Conservation (phyloP, 2,329 filamentous ascomycete genomes). For the Eutypa lata region DNA sequence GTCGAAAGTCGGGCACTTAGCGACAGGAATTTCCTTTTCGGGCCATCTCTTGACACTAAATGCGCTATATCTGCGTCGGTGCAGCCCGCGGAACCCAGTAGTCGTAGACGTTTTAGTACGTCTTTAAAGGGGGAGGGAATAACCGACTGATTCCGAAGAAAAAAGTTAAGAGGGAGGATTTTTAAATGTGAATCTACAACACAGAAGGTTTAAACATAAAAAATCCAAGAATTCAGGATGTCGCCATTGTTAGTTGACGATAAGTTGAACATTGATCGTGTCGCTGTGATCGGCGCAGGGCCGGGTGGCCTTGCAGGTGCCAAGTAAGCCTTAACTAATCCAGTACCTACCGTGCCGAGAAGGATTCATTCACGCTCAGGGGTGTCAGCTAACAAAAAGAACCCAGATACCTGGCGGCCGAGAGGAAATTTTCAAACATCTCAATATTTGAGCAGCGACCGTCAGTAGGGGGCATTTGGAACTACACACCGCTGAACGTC, state of each 20-base stretch:
- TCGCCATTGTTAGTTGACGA: conserved; percentile 13
- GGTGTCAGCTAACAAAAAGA: not conserved
- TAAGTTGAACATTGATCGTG: conserved; percentile 35
- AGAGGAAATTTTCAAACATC: conserved; percentile 59
- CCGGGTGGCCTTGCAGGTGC: conserved; percentile 64
- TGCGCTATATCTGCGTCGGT: not conserved
- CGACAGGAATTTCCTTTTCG: not conserved
- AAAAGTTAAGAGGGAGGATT: too few relatives aligned
- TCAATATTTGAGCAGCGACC: conserved; percentile 68
- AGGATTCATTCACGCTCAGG: not conserved
- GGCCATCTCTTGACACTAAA: not conserved
- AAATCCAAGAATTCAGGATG: conserved; percentile 7
- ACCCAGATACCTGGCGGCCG: conserved; percentile 65
- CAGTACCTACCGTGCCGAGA: not conserved
- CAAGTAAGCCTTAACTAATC: conserved; percentile 23
- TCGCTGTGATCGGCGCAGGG: conserved; percentile 72
- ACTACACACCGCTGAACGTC: conserved; percentile 45
- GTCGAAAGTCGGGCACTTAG: not conserved
- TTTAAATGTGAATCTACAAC: too few relatives aligned
- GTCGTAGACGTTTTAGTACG: not conserved
- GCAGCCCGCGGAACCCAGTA: not conserved
- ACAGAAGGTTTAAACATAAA: too few relatives aligned
- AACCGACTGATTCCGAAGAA: not conserved
- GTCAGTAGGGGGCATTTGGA: conserved; percentile 69
- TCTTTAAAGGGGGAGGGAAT: not conserved